Evolutionary conservation across 2,329 filamentous ascomycete genomes (phyloP).

Genomic region (Paradendryphiella salina): DNA sequence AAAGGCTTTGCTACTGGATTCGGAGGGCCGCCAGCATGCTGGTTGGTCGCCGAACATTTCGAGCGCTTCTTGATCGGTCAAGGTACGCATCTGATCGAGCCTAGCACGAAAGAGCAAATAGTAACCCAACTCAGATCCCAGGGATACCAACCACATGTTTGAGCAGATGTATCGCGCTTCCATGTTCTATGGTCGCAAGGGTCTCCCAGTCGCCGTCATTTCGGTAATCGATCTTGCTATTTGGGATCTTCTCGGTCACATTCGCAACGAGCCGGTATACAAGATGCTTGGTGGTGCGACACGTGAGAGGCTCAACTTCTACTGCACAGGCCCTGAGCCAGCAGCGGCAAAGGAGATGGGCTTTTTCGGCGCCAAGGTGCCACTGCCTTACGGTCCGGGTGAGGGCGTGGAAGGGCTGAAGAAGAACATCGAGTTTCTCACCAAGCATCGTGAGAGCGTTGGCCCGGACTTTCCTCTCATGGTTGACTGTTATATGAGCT

Average conservation of each 20-base stretch:
- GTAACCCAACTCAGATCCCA: conserved; percentile 63
- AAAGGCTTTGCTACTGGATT: conserved; percentile 94
- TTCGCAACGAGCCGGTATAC: conserved; percentile 91
- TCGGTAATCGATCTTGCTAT: conserved; percentile 91
- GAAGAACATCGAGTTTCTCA: conserved; percentile 89
- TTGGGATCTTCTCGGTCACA: conserved; percentile 90
- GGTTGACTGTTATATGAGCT: conserved; percentile 96
- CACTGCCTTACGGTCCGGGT: conserved; percentile 84
- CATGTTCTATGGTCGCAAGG: conserved; percentile 96
- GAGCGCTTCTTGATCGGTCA: conserved; percentile 86
- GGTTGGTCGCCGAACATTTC: conserved; percentile 92
- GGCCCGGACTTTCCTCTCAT: conserved; percentile 90
- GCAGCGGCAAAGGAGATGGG: conserved; percentile 79
- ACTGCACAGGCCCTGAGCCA: conserved; percentile 90
- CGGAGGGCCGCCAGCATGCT: conserved; percentile 89
- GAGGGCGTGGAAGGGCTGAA: conserved; percentile 79
- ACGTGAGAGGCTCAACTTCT: conserved; percentile 80
- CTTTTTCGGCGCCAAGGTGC: conserved; percentile 89
- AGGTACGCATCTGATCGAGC: conserved; percentile 46
- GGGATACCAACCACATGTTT: conserved; percentile 88
- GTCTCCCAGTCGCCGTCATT: conserved; percentile 85
- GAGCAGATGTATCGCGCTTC: conserved; percentile 96
- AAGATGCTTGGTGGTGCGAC: conserved; percentile 92
- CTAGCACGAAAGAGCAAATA: neutral
- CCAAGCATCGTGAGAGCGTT: conserved; percentile 79